Percentiles rank a stretch among this genome's conserved stretches.
Conservation (phyloP, 1,139 yeast genomes). For the Suhomyces bolitotheri region DNA sequence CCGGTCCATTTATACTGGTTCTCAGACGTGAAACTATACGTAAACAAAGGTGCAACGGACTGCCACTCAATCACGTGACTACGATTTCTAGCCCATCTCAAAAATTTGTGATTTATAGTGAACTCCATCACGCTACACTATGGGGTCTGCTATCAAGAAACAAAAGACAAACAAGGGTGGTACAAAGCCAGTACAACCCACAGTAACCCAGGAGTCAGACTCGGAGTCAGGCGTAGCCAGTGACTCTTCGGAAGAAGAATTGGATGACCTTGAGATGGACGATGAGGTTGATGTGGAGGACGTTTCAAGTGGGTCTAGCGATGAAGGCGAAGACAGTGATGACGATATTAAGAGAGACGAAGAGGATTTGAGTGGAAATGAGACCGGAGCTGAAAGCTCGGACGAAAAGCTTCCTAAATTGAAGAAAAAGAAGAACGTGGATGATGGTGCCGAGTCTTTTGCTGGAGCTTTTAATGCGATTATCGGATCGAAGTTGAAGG, state of each 20-base stretch:
- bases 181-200: slow-evolving; percentile 13
- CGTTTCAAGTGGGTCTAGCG: slow-evolving; percentile 15
- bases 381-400: slow-evolving; percentile 23
- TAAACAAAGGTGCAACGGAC: slow-evolving; percentile 6
- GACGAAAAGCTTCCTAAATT: slow-evolving; percentile 47
- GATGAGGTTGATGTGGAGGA: slow-evolving; percentile 21
- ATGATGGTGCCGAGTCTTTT: slow-evolving; percentile 72
- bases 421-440: slow-evolving; percentile 56
- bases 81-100: neutral
- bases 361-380: slow-evolving; percentile 17
- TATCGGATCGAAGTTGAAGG: slow-evolving; percentile 80
- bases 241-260: slow-evolving; percentile 9
- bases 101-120: slow-evolving; percentile 3
- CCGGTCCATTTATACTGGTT: slow-evolving; percentile 3
- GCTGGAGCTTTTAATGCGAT: slow-evolving; percentile 84
- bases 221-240: slow-evolving; percentile 8
- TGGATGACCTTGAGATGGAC: slow-evolving; percentile 18
- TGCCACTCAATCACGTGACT: neutral
- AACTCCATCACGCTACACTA: slow-evolving; percentile 1
- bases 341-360: slow-evolving; percentile 19
- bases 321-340: slow-evolving; percentile 14
- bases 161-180: slow-evolving; percentile 19
- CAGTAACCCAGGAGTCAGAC: slow-evolving; percentile 6
- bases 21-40: slow-evolving; percentile 3
- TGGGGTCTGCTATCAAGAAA: slow-evolving; percentile 23